Evolutionary conservation across 305 asterid species (phyloP).

Genomic region (Andrographis paniculata): DNA sequence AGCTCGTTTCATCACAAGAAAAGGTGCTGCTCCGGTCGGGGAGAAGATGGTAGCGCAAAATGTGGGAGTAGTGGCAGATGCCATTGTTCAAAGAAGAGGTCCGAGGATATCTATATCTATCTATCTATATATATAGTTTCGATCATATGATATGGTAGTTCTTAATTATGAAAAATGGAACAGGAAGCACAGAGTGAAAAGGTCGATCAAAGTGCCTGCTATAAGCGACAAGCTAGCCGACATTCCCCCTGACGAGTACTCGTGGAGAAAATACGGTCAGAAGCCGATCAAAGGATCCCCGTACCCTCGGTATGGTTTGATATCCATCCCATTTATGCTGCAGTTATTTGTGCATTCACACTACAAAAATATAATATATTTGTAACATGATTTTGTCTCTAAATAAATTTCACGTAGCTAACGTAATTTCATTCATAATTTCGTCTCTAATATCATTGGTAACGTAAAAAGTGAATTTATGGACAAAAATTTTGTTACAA

Average conservation of each 20-base stretch:
- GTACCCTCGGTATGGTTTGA: slow-evolving; percentile 46
- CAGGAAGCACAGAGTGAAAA: slow-evolving; percentile 63
- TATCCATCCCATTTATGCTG: background rate
- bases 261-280: slow-evolving; percentile 77
- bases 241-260: slow-evolving; percentile 62
- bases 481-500: no score
- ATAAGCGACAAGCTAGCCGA: slow-evolving; percentile 68
- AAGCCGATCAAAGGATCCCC: slow-evolving; percentile 76
- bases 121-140: slow-evolving; percentile 4
- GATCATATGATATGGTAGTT: background rate
- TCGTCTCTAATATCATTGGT: no score
- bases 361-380: background rate
- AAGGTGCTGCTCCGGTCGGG: slow-evolving; percentile 66
- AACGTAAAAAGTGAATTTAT: no score
- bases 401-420: no score
- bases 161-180: background rate
- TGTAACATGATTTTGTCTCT: no score
- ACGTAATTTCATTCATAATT: no score
- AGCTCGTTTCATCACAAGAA: slow-evolving; percentile 48
- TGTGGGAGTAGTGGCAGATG: slow-evolving; percentile 66
- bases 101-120: slow-evolving; percentile 4
- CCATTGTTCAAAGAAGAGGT: slow-evolving; percentile 89
- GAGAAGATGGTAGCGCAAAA: slow-evolving; percentile 69
- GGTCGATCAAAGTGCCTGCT: slow-evolving; percentile 61
- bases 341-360: background rate